Evolutionary conservation across 2,329 filamentous ascomycete genomes (phyloP), one percentile per base, ranked within the genome.

Genomic region (Orbilia quercus): DNA sequence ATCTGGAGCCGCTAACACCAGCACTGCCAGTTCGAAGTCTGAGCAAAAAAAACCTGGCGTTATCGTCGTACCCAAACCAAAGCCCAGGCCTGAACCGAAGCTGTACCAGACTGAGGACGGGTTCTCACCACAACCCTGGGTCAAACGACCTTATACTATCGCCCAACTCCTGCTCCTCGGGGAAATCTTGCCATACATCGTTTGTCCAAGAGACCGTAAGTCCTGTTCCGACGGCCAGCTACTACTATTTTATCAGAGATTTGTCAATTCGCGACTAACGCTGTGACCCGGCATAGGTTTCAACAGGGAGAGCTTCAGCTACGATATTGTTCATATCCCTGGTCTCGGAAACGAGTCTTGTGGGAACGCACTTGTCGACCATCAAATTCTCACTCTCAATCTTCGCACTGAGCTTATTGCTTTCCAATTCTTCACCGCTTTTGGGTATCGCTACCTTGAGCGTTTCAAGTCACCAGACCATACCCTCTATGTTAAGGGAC

Each of bases 311-410:
- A 42, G 45, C 36, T 74, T 74, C 47, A 59, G 48, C 38, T 74
- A 64, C 44, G 62, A 74, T 28, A 23, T 74, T 11, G 63, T 74
- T 23, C 62, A 69, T 22, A 74, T 74, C 31, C 62, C 62, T 9
- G 70, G 70, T 9, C 63, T 74, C 38, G 63, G 70, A 22, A 67
- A 69, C 48, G 70, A 74, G 16, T 74, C 70, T 28, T 63, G 62
- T 31, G 63, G 64, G 11, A 69, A 74, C 47, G n/a, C 51, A 16
- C 31, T 74, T 18, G 57, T 74, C 7, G 70, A 74, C 38, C 63
- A 74, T 23, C 64, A 74, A 18, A 64, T 74, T 14, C 57, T 74
- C 7, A 66, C 69, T 11, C 47, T 73, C 12, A 73, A 73, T 48
- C 60, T 73, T 28, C 60, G 69, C 9, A 73, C 69, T 22, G 69